These are phyloP conservation scores for Guyanaporus albipodus DNA, from an alignment of 768 basidiomycete genomes.

Conservation along the genomic window DNA sequence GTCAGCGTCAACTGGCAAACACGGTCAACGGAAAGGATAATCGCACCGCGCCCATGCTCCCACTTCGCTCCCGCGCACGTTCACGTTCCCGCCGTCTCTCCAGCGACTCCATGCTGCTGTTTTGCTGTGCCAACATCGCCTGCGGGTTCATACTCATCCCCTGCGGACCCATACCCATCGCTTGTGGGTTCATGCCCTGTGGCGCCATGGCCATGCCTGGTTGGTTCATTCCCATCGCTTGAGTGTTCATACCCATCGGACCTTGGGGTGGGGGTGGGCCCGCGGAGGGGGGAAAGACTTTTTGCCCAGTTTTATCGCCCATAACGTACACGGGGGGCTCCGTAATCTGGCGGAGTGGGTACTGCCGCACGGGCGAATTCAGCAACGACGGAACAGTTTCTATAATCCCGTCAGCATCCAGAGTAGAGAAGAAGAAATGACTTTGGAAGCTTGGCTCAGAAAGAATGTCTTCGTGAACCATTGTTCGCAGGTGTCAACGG, in stretches of 20 bases:
- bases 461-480: background rate
- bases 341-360: conserved; percentile 63
- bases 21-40: background rate
- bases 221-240: conserved; percentile 23
- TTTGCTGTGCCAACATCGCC: conserved; percentile 71
- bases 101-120: conserved; percentile 64
- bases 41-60: conserved; percentile 40
- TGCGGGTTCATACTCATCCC: conserved; percentile 38
- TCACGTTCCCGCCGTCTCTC: conserved; percentile 64
- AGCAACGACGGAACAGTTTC: conserved; percentile 56
- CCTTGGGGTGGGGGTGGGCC: conserved; percentile 31
- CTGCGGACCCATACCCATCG: conserved; percentile 21
- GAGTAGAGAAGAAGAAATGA: conserved; percentile 9
- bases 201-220: conserved; percentile 23
- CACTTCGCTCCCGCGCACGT: conserved; percentile 45
- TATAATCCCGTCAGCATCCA: conserved; percentile 28
- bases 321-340: conserved; percentile 67
- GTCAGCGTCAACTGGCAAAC: background rate
- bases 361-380: conserved; percentile 61
- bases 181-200: conserved; percentile 25
- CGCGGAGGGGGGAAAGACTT: conserved; percentile 41
- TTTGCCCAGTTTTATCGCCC: conserved; percentile 72
- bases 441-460: background rate
- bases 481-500: background rate
- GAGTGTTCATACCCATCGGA: conserved; percentile 26